These are phyloP conservation scores for Barnettozyma sp. DNA, from an alignment of 805 yeast species.

Conservation along the genomic window DNA sequence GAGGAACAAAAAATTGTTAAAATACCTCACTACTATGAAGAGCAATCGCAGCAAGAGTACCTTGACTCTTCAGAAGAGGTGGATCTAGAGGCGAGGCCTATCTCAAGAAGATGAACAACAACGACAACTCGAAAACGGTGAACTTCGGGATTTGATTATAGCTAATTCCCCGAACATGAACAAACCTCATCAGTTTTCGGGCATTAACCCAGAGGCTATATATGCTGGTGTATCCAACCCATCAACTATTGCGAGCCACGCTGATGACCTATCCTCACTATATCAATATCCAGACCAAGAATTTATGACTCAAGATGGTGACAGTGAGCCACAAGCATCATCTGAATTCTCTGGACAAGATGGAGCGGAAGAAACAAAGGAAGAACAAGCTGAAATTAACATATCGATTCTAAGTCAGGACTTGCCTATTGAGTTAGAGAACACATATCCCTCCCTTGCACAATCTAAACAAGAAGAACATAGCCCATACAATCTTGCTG, in stretches of 20 bases:
- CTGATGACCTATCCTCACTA: background rate
- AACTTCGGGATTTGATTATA: conserved; percentile 10
- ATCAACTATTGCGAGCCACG: background rate
- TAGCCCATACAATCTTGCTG: conserved; percentile 16
- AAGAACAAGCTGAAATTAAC: too few relatives aligned
- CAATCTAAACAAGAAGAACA: conserved; percentile 14
- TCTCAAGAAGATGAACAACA: too few relatives aligned
- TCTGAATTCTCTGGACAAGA: too few relatives aligned
- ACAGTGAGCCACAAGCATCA: too few relatives aligned
- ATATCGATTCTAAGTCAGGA: too few relatives aligned
- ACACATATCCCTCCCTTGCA: background rate
- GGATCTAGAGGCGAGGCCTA: conserved; percentile 11
- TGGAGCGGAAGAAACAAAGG: too few relatives aligned
- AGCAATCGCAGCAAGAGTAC: background rate
- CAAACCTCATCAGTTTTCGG: background rate
- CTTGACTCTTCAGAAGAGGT: conserved; percentile 1
- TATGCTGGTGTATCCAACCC: conserved; percentile 2
- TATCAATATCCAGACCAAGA: background rate
- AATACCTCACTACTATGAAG: background rate
- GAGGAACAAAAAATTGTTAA: background rate
- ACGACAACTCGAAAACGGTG: conserved; percentile 9
- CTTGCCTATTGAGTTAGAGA: too few relatives aligned
- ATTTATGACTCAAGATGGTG: background rate
- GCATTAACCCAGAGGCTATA: background rate
- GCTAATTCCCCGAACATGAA: conserved; percentile 11